phyloP scores from a whole-genome alignment of 805 yeast genomes.

The Jamesozyma jinghongensis region DNA sequence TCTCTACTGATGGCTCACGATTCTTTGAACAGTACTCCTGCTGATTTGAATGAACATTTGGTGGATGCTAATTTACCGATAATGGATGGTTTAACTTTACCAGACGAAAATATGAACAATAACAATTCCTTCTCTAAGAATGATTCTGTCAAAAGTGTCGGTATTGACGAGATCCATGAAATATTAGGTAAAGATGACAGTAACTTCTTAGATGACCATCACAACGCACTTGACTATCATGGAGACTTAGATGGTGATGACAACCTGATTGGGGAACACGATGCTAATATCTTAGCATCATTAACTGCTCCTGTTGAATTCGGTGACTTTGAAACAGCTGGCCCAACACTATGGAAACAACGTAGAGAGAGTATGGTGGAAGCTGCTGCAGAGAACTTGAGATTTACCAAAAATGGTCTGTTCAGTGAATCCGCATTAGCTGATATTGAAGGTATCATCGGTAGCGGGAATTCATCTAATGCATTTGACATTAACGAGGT shows the following conservation, averaged over 20 bases:
- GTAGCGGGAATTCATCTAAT: slow-evolving; percentile 10
- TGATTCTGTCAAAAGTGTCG: slow-evolving; percentile 23
- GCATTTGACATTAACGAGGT: slow-evolving; percentile 23
- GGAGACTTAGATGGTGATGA: slow-evolving; percentile 7
- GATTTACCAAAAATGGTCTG: slow-evolving; percentile 67
- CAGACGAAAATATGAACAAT: neutral
- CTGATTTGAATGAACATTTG: neutral
- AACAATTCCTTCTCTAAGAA: slow-evolving; percentile 9
- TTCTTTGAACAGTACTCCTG: neutral
- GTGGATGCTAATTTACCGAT: neutral
- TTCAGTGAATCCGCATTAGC: slow-evolving; percentile 67
- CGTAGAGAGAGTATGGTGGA: slow-evolving; percentile 64
- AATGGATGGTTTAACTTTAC: neutral
- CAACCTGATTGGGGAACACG: slow-evolving; percentile 11
- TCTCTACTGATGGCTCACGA: slow-evolving; percentile 3
- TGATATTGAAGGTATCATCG: slow-evolving; percentile 55
- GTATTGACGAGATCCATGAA: slow-evolving; percentile 26
- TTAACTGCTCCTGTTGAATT: slow-evolving; percentile 29
- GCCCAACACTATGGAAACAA: slow-evolving; percentile 34
- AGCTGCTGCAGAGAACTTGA: slow-evolving; percentile 65
- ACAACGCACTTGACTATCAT: slow-evolving; percentile 4
- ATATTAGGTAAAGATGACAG: slow-evolving; percentile 22
- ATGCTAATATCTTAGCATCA: slow-evolving; percentile 28
- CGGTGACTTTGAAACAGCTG: slow-evolving; percentile 15
- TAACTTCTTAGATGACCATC: slow-evolving; percentile 12